Percentiles rank a stretch among this genome's conserved stretches.
These are phyloP conservation scores for Monilinia laxa DNA, from an alignment of 2,329 filamentous ascomycete genomes.

Conservation along the genomic window DNA sequence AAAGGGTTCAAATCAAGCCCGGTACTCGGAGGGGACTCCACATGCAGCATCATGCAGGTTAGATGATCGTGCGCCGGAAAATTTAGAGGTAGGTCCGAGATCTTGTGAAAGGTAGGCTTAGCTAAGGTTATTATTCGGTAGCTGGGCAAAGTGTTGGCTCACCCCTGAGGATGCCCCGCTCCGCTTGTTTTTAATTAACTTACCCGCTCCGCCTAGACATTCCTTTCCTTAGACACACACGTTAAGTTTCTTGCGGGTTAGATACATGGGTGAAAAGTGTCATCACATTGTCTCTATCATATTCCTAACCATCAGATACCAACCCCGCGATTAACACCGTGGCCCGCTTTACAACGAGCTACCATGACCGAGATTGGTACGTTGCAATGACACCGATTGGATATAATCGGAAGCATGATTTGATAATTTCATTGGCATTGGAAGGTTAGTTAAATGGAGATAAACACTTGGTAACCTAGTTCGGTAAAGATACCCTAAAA, in stretches of 20 bases:
- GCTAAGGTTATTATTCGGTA: slow-evolving; percentile 6
- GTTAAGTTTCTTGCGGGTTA: too few species aligned
- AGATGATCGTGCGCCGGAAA: background rate
- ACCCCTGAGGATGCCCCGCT: background rate
- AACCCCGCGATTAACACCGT: background rate
- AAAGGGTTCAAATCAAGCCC: background rate
- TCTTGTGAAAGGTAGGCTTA: background rate
- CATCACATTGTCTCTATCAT: background rate
- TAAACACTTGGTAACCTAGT: slow-evolving; percentile 5
- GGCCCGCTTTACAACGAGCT: background rate
- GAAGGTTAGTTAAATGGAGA: background rate
- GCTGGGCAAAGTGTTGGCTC: background rate
- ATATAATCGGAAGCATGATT: slow-evolving; percentile 2
- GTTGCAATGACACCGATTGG: background rate
- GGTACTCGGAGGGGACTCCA: background rate
- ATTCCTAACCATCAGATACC: background rate
- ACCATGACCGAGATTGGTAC: background rate
- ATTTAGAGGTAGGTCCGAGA: background rate
- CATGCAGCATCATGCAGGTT: background rate
- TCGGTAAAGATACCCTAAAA: slow-evolving; percentile 2
- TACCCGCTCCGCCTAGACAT: background rate
- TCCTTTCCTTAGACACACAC: too few species aligned
- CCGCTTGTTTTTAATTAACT: background rate
- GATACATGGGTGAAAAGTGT: too few species aligned
- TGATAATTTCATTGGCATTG: slow-evolving; percentile 10